These are phyloP conservation scores for Coemansia sp. DNA, from an alignment of 192 early-diverging fungal genomes.

Conservation along the genomic window DNA sequence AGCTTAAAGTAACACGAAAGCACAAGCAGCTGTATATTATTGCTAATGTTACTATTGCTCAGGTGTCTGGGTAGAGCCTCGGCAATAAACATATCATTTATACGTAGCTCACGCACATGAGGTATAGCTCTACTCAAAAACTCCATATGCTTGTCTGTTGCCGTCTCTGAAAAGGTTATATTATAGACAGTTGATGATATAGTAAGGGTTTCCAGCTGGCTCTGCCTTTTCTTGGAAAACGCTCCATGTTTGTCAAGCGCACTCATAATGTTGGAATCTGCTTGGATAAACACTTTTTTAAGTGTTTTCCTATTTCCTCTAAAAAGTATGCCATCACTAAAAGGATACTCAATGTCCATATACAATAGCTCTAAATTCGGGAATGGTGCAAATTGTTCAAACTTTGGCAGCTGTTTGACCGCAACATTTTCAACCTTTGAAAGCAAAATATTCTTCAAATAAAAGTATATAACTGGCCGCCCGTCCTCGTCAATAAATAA, in stretches of 20 bases:
- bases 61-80: neutral
- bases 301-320: neutral
- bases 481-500: neutral
- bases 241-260: neutral
- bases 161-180: neutral
- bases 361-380: neutral
- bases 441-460: neutral
- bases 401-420: constrained; percentile 4
- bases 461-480: neutral
- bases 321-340: neutral
- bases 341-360: neutral
- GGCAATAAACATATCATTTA: neutral
- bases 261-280: neutral
- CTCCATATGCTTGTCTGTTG: neutral
- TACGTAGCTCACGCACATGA: neutral
- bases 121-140: neutral
- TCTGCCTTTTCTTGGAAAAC: neutral
- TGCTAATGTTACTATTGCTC: neutral
- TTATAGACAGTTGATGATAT: neutral
- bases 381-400: constrained; percentile 4
- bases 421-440: neutral
- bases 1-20: constrained; percentile 1
- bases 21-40: neutral
- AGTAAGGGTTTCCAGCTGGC: neutral
- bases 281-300: neutral